Percentiles rank a stretch among this genome's conserved stretches.
Conservation (phyloP, 345 rosid genomes). For the Eucalyptus cloeziana region DNA sequence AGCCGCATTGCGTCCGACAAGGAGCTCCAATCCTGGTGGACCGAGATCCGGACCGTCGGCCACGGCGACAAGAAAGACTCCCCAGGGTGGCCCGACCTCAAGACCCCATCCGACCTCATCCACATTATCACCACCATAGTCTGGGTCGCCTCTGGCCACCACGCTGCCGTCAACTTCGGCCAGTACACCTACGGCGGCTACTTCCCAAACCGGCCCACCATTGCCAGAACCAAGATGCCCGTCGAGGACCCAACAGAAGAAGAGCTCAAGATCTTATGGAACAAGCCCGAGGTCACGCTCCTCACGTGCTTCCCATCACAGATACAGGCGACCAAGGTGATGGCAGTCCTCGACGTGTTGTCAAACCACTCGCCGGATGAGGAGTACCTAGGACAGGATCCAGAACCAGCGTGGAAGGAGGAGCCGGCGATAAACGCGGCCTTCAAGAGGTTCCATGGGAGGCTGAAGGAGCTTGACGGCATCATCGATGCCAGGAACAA, state of each 20-base stretch:
- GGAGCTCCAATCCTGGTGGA: constrained; percentile 28
- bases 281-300: constrained; percentile 27
- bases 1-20: background rate
- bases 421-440: constrained; percentile 13
- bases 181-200: constrained; percentile 21
- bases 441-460: constrained; percentile 18
- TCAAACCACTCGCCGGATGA: constrained; percentile 37
- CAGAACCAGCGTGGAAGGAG: constrained; percentile 15
- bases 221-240: constrained; percentile 21
- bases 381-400: constrained; percentile 25
- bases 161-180: constrained; percentile 40
- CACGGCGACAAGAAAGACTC: constrained; percentile 37
- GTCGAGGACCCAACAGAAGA: constrained; percentile 14
- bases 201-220: constrained; percentile 26
- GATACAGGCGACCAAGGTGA: constrained; percentile 25
- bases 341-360: constrained; percentile 23
- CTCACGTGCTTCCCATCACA: constrained; percentile 26
- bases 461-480: constrained; percentile 17
- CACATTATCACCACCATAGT: constrained; percentile 12
- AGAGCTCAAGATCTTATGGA: constrained; percentile 13
- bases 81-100: constrained; percentile 37
- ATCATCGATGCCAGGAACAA: constrained; percentile 19
- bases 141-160: constrained; percentile 31
- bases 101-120: constrained; percentile 17
- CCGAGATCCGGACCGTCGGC: constrained; percentile 17